These are phyloP conservation scores for Bacidia rubella DNA, from an alignment of 495 filamentous ascomycete species.

Conservation along the genomic window DNA sequence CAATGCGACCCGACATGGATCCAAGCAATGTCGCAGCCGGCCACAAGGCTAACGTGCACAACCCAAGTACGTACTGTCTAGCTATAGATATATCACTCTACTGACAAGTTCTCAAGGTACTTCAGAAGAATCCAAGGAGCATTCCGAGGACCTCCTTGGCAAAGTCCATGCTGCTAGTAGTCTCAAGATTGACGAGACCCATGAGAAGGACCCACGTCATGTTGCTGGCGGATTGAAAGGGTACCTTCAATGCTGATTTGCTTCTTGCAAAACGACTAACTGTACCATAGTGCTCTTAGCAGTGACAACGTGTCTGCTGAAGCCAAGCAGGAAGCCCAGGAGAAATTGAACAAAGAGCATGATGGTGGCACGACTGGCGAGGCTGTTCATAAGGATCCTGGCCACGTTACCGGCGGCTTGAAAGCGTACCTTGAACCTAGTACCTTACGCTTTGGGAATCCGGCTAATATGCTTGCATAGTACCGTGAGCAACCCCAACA, in stretches of 20 bases:
- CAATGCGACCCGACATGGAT: background rate
- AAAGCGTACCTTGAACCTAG: background rate
- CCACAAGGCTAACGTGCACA: background rate
- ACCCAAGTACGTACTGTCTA: background rate
- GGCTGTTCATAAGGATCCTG: background rate
- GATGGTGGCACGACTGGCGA: background rate
- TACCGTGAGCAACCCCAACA: background rate
- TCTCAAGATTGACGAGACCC: too few relatives aligned
- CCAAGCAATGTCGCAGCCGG: background rate
- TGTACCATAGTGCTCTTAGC: too few relatives aligned
- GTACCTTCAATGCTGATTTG: too few relatives aligned
- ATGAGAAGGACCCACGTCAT: too few relatives aligned
- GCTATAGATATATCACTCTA: too few relatives aligned
- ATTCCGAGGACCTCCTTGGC: too few relatives aligned
- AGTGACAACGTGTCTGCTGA: background rate
- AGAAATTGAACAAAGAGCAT: background rate
- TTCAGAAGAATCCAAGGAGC: too few relatives aligned
- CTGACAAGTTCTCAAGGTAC: too few relatives aligned
- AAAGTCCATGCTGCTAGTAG: too few relatives aligned
- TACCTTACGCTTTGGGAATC: background rate
- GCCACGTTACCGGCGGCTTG: background rate
- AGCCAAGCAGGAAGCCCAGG: background rate
- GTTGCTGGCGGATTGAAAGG: too few relatives aligned
- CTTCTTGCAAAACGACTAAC: too few relatives aligned
- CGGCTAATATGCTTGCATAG: background rate